phyloP scores from a whole-genome alignment of 2,329 filamentous ascomycete genomes.

The Microcyclosporella mali region DNA sequence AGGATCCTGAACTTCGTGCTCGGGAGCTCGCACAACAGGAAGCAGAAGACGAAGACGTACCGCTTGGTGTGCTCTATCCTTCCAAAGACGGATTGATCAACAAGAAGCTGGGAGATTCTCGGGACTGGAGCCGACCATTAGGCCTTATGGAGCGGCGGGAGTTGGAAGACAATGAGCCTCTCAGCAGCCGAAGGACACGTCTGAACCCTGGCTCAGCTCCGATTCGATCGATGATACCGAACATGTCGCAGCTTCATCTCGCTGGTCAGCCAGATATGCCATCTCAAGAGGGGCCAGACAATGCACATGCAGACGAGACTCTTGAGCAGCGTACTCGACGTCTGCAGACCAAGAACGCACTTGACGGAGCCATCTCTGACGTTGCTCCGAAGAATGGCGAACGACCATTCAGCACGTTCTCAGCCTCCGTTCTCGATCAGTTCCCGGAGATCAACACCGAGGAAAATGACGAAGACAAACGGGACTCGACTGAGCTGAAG shows the following conservation, averaged over 20 bases:
- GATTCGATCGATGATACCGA: conserved; percentile 12
- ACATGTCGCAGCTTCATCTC: conserved; percentile 24
- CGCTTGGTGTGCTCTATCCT: conserved; percentile 73
- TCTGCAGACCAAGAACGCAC: conserved; percentile 54
- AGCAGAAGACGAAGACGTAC: conserved; percentile 52
- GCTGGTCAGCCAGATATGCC: conserved; percentile 24
- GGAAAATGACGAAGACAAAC: conserved; percentile 32
- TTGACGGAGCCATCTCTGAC: conserved; percentile 39
- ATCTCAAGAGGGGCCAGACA: conserved; percentile 32
- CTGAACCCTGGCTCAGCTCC: conserved; percentile 37
- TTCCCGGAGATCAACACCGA: conserved; percentile 50
- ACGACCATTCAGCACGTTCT: conserved; percentile 55
- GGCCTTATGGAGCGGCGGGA: conserved; percentile 75
- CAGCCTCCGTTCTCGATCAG: conserved; percentile 61
- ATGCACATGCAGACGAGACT: conserved; percentile 58
- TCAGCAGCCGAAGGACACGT: conserved; percentile 69
- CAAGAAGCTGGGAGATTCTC: conserved; percentile 35
- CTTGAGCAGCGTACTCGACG: conserved; percentile 60
- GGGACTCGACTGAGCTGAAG: conserved; percentile 8
- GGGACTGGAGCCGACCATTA: conserved; percentile 55
- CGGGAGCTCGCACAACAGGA: conserved; percentile 28
- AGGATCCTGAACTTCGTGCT: conserved; percentile 50
- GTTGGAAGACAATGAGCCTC: conserved; percentile 85
- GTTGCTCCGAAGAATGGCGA: conserved; percentile 25
- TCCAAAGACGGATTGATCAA: conserved; percentile 50